Percentiles rank a stretch among this genome's conserved stretches.
Evolutionary conservation across 495 filamentous ascomycete genomes (phyloP).

Genomic region (Penicillium maclennaniae): DNA sequence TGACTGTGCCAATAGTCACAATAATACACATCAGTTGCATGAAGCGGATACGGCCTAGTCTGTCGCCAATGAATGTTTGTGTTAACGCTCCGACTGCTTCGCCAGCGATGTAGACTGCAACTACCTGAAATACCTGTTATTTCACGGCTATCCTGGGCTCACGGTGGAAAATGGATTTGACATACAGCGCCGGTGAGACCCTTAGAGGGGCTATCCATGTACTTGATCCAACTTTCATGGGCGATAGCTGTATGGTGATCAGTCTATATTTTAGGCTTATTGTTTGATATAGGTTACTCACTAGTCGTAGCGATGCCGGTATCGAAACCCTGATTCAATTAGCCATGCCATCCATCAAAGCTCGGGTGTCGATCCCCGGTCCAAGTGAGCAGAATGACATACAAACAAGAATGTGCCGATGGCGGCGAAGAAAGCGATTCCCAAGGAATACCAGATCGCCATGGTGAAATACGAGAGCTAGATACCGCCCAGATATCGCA

Average conservation of each 20-base stretch:
- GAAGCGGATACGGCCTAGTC: constrained; percentile 54
- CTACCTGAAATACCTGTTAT: constrained; percentile 32
- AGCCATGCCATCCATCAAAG: no score
- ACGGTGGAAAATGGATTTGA: not conserved
- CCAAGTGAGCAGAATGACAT: constrained; percentile 18
- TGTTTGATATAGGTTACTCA: constrained; percentile 26
- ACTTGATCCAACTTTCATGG: constrained; percentile 57
- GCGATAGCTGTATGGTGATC: constrained; percentile 46
- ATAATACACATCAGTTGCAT: constrained; percentile 57
- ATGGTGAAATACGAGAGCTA: constrained; percentile 22
- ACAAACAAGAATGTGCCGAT: constrained; percentile 58
- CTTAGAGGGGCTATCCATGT: constrained; percentile 53
- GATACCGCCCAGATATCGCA: not conserved
- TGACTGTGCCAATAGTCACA: constrained; percentile 53
- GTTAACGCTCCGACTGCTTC: constrained; percentile 51
- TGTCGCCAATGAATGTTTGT: constrained; percentile 53
- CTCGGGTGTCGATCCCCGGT: not conserved
- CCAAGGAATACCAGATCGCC: constrained; percentile 42
- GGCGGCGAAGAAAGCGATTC: constrained; percentile 51
- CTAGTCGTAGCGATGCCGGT: constrained; percentile 58
- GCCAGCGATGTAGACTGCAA: constrained; percentile 58
- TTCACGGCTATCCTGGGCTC: not conserved
- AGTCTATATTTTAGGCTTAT: constrained; percentile 1
- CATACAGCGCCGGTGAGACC: constrained; percentile 55
- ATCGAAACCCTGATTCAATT: constrained; percentile 47